phyloP scores from a whole-genome alignment of 2,329 filamentous ascomycete genomes.

The Xylaria polymorpha region DNA sequence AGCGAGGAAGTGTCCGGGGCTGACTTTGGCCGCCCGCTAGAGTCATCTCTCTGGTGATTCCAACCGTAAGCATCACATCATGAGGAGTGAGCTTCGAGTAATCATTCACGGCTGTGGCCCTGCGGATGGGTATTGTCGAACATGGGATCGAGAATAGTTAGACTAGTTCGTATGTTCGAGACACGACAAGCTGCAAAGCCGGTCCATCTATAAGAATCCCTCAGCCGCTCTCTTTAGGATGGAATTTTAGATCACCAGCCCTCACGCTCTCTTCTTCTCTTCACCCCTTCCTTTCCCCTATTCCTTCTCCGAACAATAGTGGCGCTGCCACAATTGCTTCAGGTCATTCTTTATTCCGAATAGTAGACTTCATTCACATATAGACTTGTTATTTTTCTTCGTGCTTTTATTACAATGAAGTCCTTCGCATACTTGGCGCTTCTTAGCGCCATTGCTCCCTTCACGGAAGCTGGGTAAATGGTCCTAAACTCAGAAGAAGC shows the following conservation, averaged over 20 bases:
- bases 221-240: slow-evolving; percentile 14
- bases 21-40: slow-evolving; percentile 22
- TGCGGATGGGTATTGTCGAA: slow-evolving; percentile 16
- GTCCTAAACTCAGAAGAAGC: neutral
- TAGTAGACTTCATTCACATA: slow-evolving; percentile 25
- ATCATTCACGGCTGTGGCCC: slow-evolving; percentile 29
- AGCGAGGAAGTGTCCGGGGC: slow-evolving; percentile 25
- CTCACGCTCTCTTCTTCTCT: slow-evolving; percentile 33
- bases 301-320: slow-evolving; percentile 25
- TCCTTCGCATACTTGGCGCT: slow-evolving; percentile 41
- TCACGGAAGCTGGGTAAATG: slow-evolving; percentile 35
- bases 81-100: slow-evolving; percentile 38
- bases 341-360: slow-evolving; percentile 21
- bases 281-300: slow-evolving; percentile 17
- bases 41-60: slow-evolving; percentile 19
- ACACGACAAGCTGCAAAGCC: slow-evolving; percentile 18
- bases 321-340: slow-evolving; percentile 25
- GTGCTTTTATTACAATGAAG: slow-evolving; percentile 35
- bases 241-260: slow-evolving; percentile 24
- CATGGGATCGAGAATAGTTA: slow-evolving; percentile 24
- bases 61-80: slow-evolving; percentile 36
- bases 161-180: slow-evolving; percentile 6
- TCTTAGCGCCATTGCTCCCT: slow-evolving; percentile 38
- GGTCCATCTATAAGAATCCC: slow-evolving; percentile 33
- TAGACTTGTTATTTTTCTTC: slow-evolving; percentile 22